phyloP scores from a whole-genome alignment of 2,329 filamentous ascomycete species.

The Lecanicillium sp. region DNA sequence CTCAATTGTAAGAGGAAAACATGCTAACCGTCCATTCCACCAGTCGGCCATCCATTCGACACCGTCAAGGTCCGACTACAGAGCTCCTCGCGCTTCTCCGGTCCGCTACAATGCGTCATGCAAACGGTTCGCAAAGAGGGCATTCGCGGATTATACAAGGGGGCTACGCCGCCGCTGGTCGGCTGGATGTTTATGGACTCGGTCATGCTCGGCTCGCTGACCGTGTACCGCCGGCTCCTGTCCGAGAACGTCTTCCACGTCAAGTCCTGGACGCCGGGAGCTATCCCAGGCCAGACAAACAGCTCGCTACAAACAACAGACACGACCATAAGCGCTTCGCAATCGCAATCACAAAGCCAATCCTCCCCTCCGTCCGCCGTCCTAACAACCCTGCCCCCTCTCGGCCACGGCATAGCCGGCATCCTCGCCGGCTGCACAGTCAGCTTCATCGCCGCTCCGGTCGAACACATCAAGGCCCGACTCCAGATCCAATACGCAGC shows the following conservation, averaged over 20 bases:
- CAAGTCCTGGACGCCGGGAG: conserved; percentile 19
- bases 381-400: conserved; percentile 50
- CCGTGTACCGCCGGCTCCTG: conserved; percentile 77
- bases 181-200: conserved; percentile 99
- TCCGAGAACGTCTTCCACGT: conserved; percentile 70
- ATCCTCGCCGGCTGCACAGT: conserved; percentile 83
- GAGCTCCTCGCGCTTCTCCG: conserved; percentile 71
- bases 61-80: conserved; percentile 95
- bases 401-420: conserved; percentile 83
- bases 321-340: too few species aligned
- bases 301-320: too few species aligned
- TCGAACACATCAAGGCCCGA: conserved; percentile 91
- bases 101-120: conserved; percentile 75
- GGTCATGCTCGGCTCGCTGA: conserved; percentile 84
- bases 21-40: conserved; percentile 4
- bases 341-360: conserved; percentile 1
- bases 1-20: not conserved
- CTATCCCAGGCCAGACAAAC: conserved; percentile 8
- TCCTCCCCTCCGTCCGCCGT: conserved; percentile 15
- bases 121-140: conserved; percentile 85
- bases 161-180: conserved; percentile 80
- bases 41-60: conserved; percentile 73
- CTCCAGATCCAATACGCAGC: conserved; percentile 91
- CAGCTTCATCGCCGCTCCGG: conserved; percentile 83
- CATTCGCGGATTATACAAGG: conserved; percentile 82